These are phyloP conservation scores for Taiozyma sp. DNA, from an alignment of 1,139 yeast genomes.

Conservation along the genomic window DNA sequence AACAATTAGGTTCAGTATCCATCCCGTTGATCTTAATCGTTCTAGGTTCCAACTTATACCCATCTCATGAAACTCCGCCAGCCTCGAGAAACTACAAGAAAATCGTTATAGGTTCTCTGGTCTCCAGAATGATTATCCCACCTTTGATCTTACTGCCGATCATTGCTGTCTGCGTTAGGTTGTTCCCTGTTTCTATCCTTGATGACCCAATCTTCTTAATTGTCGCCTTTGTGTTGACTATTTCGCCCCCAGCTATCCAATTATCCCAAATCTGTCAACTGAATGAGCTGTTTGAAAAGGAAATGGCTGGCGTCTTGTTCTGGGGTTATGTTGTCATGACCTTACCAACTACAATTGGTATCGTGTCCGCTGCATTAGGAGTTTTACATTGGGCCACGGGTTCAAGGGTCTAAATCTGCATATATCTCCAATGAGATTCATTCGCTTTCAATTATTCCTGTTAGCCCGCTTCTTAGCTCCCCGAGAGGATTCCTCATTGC, in stretches of 20 bases:
- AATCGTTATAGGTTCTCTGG: constrained; percentile 57
- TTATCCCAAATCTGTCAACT: constrained; percentile 70
- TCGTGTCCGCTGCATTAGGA: constrained; percentile 56
- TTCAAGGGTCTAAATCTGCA: not conserved
- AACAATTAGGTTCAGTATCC: constrained; percentile 81
- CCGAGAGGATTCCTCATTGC: not conserved
- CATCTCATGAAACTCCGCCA: constrained; percentile 60
- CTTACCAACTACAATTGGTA: constrained; percentile 65
- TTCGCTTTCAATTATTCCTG: not conserved
- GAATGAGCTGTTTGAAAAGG: constrained; percentile 53
- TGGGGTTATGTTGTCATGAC: constrained; percentile 75
- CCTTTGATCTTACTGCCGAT: constrained; percentile 58
- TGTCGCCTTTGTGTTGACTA: constrained; percentile 65
- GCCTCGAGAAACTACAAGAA: constrained; percentile 56
- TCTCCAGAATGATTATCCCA: constrained; percentile 72
- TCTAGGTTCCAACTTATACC: constrained; percentile 69
- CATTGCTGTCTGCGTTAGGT: constrained; percentile 56
- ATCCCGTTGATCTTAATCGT: constrained; percentile 78
- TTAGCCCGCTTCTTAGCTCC: not conserved
- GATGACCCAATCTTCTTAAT: constrained; percentile 75
- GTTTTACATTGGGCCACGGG: constrained; percentile 31
- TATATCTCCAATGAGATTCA: not conserved
- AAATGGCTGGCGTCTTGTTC: constrained; percentile 70
- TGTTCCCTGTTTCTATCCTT: constrained; percentile 55
- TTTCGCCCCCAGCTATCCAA: constrained; percentile 78